These are phyloP conservation scores for Mortierella claussenii DNA, from an alignment of 192 early-diverging fungal species.

Conservation along the genomic window DNA sequence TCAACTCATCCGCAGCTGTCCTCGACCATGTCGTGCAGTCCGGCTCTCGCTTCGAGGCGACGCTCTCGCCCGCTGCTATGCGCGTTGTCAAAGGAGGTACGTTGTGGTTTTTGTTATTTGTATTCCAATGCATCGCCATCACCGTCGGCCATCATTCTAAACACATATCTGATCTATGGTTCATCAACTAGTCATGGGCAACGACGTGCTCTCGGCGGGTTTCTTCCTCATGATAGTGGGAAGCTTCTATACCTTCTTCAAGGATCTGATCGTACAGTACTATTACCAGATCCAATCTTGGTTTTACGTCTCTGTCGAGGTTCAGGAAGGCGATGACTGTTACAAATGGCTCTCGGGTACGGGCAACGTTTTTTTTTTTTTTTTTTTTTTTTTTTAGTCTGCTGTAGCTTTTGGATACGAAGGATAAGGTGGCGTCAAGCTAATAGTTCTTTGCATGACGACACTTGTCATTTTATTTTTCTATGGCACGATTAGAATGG, in stretches of 20 bases:
- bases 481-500: slow-evolving; percentile 31
- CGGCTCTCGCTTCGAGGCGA: slow-evolving; percentile 31
- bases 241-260: slow-evolving; percentile 49
- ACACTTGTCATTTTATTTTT: background rate
- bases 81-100: slow-evolving; percentile 41
- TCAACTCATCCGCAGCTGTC: slow-evolving; percentile 42
- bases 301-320: slow-evolving; percentile 53
- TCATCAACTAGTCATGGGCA: slow-evolving; percentile 35
- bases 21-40: slow-evolving; percentile 41
- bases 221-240: slow-evolving; percentile 51
- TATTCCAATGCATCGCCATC: too few species aligned
- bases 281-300: slow-evolving; percentile 45
- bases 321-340: slow-evolving; percentile 50
- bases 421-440: too few species aligned
- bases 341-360: slow-evolving; percentile 54
- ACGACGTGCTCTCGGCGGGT: slow-evolving; percentile 50
- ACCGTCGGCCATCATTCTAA: too few species aligned
- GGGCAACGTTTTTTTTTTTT: too few species aligned
- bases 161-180: background rate
- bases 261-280: slow-evolving; percentile 36
- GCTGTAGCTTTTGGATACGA: too few species aligned
- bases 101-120: background rate
- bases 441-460: background rate
- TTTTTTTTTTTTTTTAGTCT: background rate
- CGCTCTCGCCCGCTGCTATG: slow-evolving; percentile 48